These are phyloP conservation scores for Pilatotrama ljubarskyi DNA, from an alignment of 768 basidiomycete species.

Conservation along the genomic window DNA sequence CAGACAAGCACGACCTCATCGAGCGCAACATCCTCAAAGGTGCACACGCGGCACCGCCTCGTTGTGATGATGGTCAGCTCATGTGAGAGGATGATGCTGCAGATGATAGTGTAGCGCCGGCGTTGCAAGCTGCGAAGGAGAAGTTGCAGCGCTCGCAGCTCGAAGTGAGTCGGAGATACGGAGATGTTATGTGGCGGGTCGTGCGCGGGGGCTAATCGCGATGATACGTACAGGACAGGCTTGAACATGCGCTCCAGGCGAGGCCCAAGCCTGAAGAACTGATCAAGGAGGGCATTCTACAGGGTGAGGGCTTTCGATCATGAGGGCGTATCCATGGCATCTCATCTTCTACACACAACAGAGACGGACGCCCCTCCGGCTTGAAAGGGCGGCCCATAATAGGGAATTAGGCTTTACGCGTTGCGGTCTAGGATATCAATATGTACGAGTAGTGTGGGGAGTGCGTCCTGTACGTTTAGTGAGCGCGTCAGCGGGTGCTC, in stretches of 20 bases:
- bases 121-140: slow-evolving; percentile 59
- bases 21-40: slow-evolving; percentile 74
- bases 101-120: slow-evolving; percentile 67
- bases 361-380: slow-evolving; percentile 21
- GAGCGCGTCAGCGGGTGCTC: not conserved
- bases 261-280: slow-evolving; percentile 63
- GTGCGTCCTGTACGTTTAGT: slow-evolving; percentile 5
- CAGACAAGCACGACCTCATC: slow-evolving; percentile 61
- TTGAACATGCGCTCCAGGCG: slow-evolving; percentile 58
- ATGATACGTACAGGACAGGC: slow-evolving; percentile 44
- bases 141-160: slow-evolving; percentile 62
- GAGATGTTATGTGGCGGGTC: not conserved
- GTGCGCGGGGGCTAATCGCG: not conserved
- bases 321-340: not conserved
- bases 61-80: not conserved
- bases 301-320: slow-evolving; percentile 33
- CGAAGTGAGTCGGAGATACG: slow-evolving; percentile 42
- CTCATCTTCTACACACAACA: not conserved
- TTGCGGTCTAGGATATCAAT: slow-evolving; percentile 6
- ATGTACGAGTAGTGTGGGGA: slow-evolving; percentile 12
- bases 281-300: slow-evolving; percentile 63
- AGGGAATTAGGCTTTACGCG: slow-evolving; percentile 1
- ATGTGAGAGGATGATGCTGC: not conserved
- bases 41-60: slow-evolving; percentile 24
- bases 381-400: slow-evolving; percentile 2